A percentile compares a stretch with the other conserved stretches of the same genome.
Conservation (phyloP, 352 stramenopile genomes). For the Pythium utonaiense region DNA sequence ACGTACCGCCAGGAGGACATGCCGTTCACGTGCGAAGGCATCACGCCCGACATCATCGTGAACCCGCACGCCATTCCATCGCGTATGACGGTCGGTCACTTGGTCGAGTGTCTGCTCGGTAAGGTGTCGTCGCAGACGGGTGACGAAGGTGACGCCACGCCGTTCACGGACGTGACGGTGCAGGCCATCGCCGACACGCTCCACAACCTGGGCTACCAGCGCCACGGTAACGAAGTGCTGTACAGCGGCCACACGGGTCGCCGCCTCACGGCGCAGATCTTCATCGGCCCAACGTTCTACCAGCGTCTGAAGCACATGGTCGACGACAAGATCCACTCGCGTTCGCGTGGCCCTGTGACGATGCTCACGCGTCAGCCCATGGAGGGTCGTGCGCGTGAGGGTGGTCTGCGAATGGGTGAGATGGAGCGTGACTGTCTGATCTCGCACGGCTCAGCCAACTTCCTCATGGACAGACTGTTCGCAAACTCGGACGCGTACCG, state of each 20-base stretch:
- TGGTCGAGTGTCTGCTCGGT: constrained; percentile 99
- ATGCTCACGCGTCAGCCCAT: constrained; percentile 99
- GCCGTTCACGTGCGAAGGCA: constrained; percentile 98
- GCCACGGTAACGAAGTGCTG: constrained; percentile 98
- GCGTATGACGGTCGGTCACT: constrained; percentile 99
- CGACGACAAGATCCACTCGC: constrained; percentile 99
- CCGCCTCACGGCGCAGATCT: constrained; percentile 95
- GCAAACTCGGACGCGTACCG: constrained; percentile 98
- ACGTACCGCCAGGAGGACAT: constrained; percentile 99
- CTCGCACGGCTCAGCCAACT: constrained; percentile 98
- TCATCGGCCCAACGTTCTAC: constrained; percentile 99
- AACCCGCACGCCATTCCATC: constrained; percentile 99
- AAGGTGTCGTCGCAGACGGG: constrained; percentile 98
- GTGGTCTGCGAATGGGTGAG: constrained; percentile 99
- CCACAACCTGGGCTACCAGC: constrained; percentile 97
- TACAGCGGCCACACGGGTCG: constrained; percentile 99
- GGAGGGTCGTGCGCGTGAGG: constrained; percentile 97
- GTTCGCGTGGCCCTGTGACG: constrained; percentile 91
- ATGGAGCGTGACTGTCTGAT: constrained; percentile 99
- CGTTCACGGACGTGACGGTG: constrained; percentile 98
- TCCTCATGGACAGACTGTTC: constrained; percentile 99
- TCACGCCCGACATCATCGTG: constrained; percentile 99
- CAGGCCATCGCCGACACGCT: constrained; percentile 95
- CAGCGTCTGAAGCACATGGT: constrained; percentile 99
- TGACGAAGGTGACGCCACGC: constrained; percentile 97